Evolutionary conservation across 2,329 filamentous ascomycete genomes (phyloP), one percentile per base, ranked within the genome.

Genomic region (Pezicula rhizophila): DNA sequence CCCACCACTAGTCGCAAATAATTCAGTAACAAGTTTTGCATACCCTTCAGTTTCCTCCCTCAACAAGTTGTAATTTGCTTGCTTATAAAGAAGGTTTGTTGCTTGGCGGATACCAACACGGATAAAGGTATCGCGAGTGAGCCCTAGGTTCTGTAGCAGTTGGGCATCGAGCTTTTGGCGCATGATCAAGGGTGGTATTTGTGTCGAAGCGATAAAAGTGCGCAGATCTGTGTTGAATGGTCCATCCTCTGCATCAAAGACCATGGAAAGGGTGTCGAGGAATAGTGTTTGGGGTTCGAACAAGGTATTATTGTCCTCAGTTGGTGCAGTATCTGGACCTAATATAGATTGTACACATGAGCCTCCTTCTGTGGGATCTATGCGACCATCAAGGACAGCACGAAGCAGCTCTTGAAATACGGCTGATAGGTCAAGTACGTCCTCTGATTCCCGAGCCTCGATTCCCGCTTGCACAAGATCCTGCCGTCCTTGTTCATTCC

Each of bases 41-140:
- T 96, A 99, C 37, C 95, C 93, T 69, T 99, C 93, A 0, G 89
- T 89, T 68, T 99, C 93, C 70, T 99, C 93, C 40, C 93, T 84
- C 17, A 99, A 74, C 7, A 99, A 73, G 61, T 99, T 99, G 73
- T 96, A 97, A 67, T 96, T 97, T 12, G 92, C 89, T 68, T 97
- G 93, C 52, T 91, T 85, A 66, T 99, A 99, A 1, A 99, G 78
- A 4, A 93, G 76, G 60, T 96, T 95, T 7, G 93, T 99, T 43
- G 91, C 87, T 62, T 95, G 90, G 48, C 92, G 84, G 56, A 96
- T 90, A 14, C 86, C 85, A 64, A 93, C 82, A 57, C 85, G 85
- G 49, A 79, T 75, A 66, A 97, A 99, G 5, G 85, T 92, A n/a
- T 85, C 82, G 44, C 90, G 81, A 43, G 96, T 88, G 39, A 99